Evolutionary conservation across 1,139 yeast species (phyloP).

Genomic region (Pichia sp.): DNA sequence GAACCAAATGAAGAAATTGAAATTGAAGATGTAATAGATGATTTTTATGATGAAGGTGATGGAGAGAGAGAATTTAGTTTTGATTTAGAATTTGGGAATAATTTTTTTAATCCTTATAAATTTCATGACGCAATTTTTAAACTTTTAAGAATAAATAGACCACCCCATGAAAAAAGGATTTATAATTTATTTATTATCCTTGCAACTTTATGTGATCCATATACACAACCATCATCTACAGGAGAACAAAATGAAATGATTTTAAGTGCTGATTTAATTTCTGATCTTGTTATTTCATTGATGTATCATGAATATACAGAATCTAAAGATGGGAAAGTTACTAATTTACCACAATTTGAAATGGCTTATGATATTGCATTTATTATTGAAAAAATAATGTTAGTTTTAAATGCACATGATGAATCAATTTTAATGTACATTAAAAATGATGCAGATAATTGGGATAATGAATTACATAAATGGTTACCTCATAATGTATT

Average conservation of each 20-base stretch:
- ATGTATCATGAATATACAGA: slow-evolving; percentile 24
- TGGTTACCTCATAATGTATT: slow-evolving; percentile 51
- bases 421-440: slow-evolving; percentile 41
- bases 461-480: slow-evolving; percentile 37
- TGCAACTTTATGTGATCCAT: slow-evolving; percentile 54
- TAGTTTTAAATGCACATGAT: slow-evolving; percentile 41
- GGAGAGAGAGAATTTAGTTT: slow-evolving; percentile 22
- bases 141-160: slow-evolving; percentile 18
- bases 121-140: slow-evolving; percentile 24
- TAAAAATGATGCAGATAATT: slow-evolving; percentile 39
- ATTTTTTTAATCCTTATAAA: slow-evolving; percentile 22
- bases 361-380: slow-evolving; percentile 39
- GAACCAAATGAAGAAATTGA: background rate
- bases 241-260: slow-evolving; percentile 36
- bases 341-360: slow-evolving; percentile 31
- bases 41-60: slow-evolving; percentile 6
- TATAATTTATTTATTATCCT: slow-evolving; percentile 28
- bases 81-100: slow-evolving; percentile 23
- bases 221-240: slow-evolving; percentile 63
- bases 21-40: slow-evolving; percentile 1
- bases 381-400: slow-evolving; percentile 39
- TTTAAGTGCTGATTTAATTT: slow-evolving; percentile 48
- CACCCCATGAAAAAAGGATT: slow-evolving; percentile 12
- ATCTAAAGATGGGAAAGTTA: background rate
- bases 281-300: slow-evolving; percentile 47